Evolutionary conservation across 2,329 filamentous ascomycete species (phyloP), one percentile per base, ranked within the genome.

Genomic region (Malbranchea zuffiana): DNA sequence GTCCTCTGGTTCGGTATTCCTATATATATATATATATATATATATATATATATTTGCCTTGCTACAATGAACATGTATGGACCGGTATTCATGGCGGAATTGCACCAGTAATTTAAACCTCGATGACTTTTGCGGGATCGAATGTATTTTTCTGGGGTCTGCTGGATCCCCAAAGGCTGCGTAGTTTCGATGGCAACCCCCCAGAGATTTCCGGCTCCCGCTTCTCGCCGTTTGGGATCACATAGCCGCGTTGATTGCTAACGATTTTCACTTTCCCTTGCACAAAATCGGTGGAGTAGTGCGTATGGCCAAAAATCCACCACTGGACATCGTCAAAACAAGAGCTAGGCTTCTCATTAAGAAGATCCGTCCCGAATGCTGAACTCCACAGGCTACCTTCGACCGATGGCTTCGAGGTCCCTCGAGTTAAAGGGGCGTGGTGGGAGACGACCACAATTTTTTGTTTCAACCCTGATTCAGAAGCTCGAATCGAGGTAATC

Each of bases 381-480:
- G 62, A 60, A 7, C 56, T 58, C 59, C 64, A 67, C 0, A 65
- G 62, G 17, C 61, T 68, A n/a, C 55, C 51, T 8, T 57, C 47
- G 32, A 75, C 55, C 41, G 66, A 59, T 0, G 71, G 69, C 2
- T 59, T 56, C 1, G 69, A 66, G 1, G 67, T 63, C 7, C 63
- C 64, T 28, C 59, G 44, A 0, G 68, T 44, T 18, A 57, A 65
- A 1, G 72, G 72, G 2, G 71, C 68, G 43, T 76, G 71, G 37
- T 74, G 69, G 1, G 72, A 74, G 0, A 66, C 62, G 0, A 75
- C 61, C 1, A 76, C 37, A 4, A 74, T 45, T 8, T 26, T 42
- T 3, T 33, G 33, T 8, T 37, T 37, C 5, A 11, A 26, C 3
- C 11, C 24, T 12, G 32, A 16, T 12, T 36, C 34, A 1, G 18